Evolutionary conservation across 2,329 filamentous ascomycete species (phyloP).

Genomic region (Exophiala dermatitidis): DNA sequence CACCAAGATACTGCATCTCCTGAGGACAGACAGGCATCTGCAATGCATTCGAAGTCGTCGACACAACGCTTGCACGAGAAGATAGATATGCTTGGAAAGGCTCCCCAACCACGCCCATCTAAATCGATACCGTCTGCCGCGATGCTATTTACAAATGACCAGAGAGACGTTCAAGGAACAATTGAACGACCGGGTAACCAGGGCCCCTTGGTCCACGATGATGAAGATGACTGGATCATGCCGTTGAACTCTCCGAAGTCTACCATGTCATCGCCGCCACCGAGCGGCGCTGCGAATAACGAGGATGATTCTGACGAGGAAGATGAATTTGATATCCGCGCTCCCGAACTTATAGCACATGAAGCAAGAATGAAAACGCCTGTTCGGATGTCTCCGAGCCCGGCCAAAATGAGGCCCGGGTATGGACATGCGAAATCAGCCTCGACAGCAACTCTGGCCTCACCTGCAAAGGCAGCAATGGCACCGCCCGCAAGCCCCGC

Average conservation of each 20-base stretch:
- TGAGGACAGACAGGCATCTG: slow-evolving; percentile 44
- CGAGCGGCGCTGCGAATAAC: slow-evolving; percentile 42
- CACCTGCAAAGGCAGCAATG: slow-evolving; percentile 40
- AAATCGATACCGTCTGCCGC: slow-evolving; percentile 38
- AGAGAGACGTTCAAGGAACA: slow-evolving; percentile 26
- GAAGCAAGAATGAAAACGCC: slow-evolving; percentile 24
- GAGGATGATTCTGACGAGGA: slow-evolving; percentile 41
- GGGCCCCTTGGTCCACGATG: slow-evolving; percentile 26
- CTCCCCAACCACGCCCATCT: slow-evolving; percentile 41
- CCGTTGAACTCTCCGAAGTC: slow-evolving; percentile 35
- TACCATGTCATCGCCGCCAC: slow-evolving; percentile 30
- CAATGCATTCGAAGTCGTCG: slow-evolving; percentile 75
- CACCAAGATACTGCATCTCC: slow-evolving; percentile 38
- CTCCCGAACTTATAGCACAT: slow-evolving; percentile 27
- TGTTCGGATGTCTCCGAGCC: slow-evolving; percentile 16
- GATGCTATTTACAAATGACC: slow-evolving; percentile 7
- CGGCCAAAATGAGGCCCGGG: slow-evolving; percentile 25
- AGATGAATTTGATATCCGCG: slow-evolving; percentile 37
- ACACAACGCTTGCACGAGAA: slow-evolving; percentile 88
- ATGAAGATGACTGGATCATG: slow-evolving; percentile 56
- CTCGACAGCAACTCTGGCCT: slow-evolving; percentile 54
- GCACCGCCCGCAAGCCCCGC: slow-evolving; percentile 34
- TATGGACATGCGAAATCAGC: slow-evolving; percentile 55
- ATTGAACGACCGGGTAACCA: slow-evolving; percentile 19
- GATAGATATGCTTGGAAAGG: slow-evolving; percentile 66